Evolutionary conservation across 768 basidiomycete species (phyloP).

Genomic region (Jaapia argillacea): DNA sequence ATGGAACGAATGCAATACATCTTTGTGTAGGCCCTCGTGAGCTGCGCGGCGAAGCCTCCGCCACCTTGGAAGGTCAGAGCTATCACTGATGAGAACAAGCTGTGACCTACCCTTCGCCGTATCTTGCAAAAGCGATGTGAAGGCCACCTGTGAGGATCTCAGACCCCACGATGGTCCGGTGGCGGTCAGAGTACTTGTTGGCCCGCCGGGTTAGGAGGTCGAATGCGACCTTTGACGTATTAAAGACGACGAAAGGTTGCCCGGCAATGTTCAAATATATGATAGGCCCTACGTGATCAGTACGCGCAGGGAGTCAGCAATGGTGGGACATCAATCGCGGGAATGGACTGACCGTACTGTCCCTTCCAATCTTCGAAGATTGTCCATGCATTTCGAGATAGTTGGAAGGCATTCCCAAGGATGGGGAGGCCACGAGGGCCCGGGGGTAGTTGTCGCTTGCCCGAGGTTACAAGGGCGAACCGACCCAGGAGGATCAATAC

Average conservation of each 20-base stretch:
- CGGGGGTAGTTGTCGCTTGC: slow-evolving; percentile 3
- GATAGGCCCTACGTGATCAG: slow-evolving; percentile 5
- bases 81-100: not conserved
- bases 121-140: slow-evolving; percentile 14
- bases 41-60: slow-evolving; percentile 23
- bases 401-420: slow-evolving; percentile 8
- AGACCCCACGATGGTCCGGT: slow-evolving; percentile 17
- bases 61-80: slow-evolving; percentile 16
- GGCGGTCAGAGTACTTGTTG: slow-evolving; percentile 22
- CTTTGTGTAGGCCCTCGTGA: slow-evolving; percentile 22
- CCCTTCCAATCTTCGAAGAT: slow-evolving; percentile 6
- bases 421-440: slow-evolving; percentile 7
- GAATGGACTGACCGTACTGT: slow-evolving; percentile 5
- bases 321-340: not conserved
- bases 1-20: slow-evolving; percentile 13
- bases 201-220: slow-evolving; percentile 9
- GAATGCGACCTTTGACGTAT: slow-evolving; percentile 7
- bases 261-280: slow-evolving; percentile 9
- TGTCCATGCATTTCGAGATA: slow-evolving; percentile 1
- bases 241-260: slow-evolving; percentile 11
- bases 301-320: not conserved
- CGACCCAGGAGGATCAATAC: no score
- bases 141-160: slow-evolving; percentile 23
- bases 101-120: slow-evolving; percentile 13
- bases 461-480: no score